Base-by-base conservation (phyloP, 345 rosid species). In the Clausena lansium region DNA sequence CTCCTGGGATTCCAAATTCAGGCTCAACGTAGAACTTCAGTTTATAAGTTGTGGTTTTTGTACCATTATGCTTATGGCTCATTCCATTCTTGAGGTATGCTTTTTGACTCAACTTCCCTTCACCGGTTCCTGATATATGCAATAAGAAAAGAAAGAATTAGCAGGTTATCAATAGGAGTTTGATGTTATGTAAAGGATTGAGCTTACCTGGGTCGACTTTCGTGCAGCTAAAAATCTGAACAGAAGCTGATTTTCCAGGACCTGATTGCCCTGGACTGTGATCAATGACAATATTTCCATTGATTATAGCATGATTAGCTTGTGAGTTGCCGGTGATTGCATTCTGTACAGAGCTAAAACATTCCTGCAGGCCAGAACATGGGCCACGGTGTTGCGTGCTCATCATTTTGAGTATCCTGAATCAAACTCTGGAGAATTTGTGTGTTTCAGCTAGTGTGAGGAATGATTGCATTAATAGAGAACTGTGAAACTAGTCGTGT, bases 1-100 rank as follows among this genome's bases (percentile, higher is more conserved):
- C 95, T 60, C 86, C 89, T 1, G 91, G 95, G 75, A 64, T 45
- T 76, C 91, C 91, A 58, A 91, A 89, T 1, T 79, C 84, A 47
- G 28, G 58, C 67, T 76, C 87, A 10, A 84, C 85, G 4, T 70
- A 65, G 28, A 91, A 60, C 71, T 84, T 85, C 35, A 85, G 65
- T 50, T 61, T 62, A 36, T 86, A 89, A 28, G 76, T 71, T 19
- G 80, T 79, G 28, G 79, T 58, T 70, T 81, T 85, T 8, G 66
- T 64, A 33, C 86, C 76, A 9, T 78, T 54, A 7, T 65, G 79
- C 79, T 79, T 88, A 32, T 39, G 64, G 79, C 85, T 83, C 78
- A 81, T 80, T 76, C 81, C 84, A n/a, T 69, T 61, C 77, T 77
- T 83, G 36, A 89, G 80, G 66, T 76, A 36, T 7, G 85, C 90